Conservation (phyloP, 2,329 filamentous ascomycete species). For the Leptographium wingfieldii region DNA sequence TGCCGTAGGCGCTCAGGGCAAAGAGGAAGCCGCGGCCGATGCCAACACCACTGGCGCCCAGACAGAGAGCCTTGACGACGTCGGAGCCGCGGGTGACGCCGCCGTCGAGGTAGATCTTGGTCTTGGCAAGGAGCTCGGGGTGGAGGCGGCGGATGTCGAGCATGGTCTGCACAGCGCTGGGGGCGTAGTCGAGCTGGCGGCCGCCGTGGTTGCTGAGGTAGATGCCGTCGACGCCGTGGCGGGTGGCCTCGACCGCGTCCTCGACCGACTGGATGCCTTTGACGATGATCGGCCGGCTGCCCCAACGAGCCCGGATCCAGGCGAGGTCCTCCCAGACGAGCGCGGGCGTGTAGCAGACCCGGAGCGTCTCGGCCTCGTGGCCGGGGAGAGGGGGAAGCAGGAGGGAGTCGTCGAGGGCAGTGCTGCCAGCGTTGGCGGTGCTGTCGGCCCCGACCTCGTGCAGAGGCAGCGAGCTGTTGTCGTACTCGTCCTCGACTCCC, state of each 20-base stretch:
- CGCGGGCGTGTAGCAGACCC: background rate
- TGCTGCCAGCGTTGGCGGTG: background rate
- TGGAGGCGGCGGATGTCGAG: constrained; percentile 30
- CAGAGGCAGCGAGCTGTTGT: too few relatives aligned
- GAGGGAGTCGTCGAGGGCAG: too few relatives aligned
- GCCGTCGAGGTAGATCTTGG: constrained; percentile 35
- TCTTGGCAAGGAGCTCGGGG: constrained; percentile 27
- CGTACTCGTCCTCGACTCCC: background rate
- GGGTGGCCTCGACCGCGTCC: constrained; percentile 23
- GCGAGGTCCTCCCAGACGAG: constrained; percentile 43
- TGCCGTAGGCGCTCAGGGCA: constrained; percentile 27
- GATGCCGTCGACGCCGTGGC: constrained; percentile 29
- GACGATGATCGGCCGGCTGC: constrained; percentile 28
- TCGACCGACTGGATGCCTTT: constrained; percentile 21
- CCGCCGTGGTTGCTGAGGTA: constrained; percentile 39
- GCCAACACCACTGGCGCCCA: constrained; percentile 33
- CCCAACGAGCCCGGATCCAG: constrained; percentile 44
- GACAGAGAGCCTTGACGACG: constrained; percentile 31
- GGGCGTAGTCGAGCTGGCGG: constrained; percentile 33
- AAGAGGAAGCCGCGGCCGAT: constrained; percentile 41
- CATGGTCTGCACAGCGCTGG: constrained; percentile 28
- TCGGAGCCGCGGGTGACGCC: constrained; percentile 33
- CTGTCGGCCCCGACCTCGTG: background rate
- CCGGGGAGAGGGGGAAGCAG: constrained; percentile 2
- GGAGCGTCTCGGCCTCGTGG: background rate